Evolutionary conservation across 495 filamentous ascomycete species (phyloP).

Genomic region (Trichocladium uniseriatum): DNA sequence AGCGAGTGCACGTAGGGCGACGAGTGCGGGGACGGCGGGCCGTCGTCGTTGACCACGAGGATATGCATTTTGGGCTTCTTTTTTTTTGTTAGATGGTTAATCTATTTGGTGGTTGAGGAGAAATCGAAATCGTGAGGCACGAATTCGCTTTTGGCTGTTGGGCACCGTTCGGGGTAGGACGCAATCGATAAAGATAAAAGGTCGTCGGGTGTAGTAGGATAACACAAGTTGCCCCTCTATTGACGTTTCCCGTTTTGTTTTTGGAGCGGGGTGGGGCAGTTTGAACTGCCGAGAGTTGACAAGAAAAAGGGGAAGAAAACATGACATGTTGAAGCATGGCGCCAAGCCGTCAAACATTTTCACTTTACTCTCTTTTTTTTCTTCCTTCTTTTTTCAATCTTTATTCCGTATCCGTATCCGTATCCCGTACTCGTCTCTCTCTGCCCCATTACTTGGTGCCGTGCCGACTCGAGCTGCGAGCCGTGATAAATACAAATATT

Average conservation of each 20-base stretch:
- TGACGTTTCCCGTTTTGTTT: too few species aligned
- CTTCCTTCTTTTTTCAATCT: too few species aligned
- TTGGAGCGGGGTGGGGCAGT: too few species aligned
- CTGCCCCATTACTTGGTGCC: constrained; percentile 2
- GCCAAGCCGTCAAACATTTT: too few species aligned
- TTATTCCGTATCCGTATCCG: too few species aligned
- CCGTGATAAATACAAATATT: constrained; percentile 7
- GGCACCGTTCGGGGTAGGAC: background rate
- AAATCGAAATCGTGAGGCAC: too few species aligned
- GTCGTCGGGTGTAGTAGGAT: background rate
- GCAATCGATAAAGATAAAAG: background rate
- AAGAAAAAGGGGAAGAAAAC: background rate
- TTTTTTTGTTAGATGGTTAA: too few species aligned
- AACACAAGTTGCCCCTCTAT: constrained; percentile 13
- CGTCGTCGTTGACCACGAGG: constrained; percentile 74
- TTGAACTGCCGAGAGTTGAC: constrained; percentile 8
- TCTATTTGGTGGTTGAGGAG: too few species aligned
- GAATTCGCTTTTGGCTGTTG: background rate
- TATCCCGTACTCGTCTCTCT: too few species aligned
- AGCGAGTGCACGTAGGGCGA: constrained; percentile 90
- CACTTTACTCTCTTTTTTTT: too few species aligned
- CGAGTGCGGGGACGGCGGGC: constrained; percentile 80
- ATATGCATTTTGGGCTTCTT: constrained; percentile 31
- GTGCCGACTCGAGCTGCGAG: background rate
- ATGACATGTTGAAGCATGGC: background rate